Percentiles rank a stretch among this genome's conserved stretches.
phyloP scores from a whole-genome alignment of 768 basidiomycete species.

The Tulasnella sp. region DNA sequence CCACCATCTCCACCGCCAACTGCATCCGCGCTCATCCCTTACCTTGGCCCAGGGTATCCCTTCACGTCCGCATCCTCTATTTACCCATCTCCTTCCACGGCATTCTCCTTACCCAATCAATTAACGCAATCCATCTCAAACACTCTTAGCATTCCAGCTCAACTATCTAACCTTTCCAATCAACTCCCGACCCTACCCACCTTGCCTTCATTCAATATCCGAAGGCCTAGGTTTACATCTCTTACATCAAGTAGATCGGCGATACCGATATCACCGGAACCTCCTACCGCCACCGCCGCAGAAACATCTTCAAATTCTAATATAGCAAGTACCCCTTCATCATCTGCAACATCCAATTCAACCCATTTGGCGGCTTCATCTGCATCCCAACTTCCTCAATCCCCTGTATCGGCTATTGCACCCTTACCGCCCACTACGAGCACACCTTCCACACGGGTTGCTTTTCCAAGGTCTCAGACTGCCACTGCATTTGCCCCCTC shows the following conservation, averaged over 20 bases:
- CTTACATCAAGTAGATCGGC: constrained; percentile 33
- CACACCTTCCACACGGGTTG: constrained; percentile 9
- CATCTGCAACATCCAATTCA: not conserved
- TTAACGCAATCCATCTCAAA: constrained; percentile 5
- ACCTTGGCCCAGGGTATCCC: constrained; percentile 1
- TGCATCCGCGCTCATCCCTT: constrained; percentile 44
- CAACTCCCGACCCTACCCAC: constrained; percentile 12
- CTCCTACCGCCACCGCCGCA: constrained; percentile 51
- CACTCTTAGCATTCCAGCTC: too few relatives aligned
- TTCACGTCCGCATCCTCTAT: constrained; percentile 3
- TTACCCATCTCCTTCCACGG: constrained; percentile 1
- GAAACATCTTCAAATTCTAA: constrained; percentile 28
- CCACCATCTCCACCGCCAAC: constrained; percentile 42
- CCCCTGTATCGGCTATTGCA: too few relatives aligned
- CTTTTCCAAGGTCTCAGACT: constrained; percentile 5
- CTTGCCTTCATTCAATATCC: constrained; percentile 7
- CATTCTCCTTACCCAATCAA: constrained; percentile 34
- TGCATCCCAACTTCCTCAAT: too few relatives aligned
- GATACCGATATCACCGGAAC: constrained; percentile 24
- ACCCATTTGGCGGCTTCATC: too few relatives aligned
- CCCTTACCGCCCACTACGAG: too few relatives aligned
- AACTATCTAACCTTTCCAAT: constrained; percentile 2
- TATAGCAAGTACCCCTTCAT: constrained; percentile 11
- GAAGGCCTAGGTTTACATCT: constrained; percentile 56
- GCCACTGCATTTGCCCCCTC: constrained; percentile 1